Percentiles rank a stretch among this genome's conserved stretches.
Evolutionary conservation across 495 filamentous ascomycete species (phyloP).

Genomic region (Penicillium mononematosum): DNA sequence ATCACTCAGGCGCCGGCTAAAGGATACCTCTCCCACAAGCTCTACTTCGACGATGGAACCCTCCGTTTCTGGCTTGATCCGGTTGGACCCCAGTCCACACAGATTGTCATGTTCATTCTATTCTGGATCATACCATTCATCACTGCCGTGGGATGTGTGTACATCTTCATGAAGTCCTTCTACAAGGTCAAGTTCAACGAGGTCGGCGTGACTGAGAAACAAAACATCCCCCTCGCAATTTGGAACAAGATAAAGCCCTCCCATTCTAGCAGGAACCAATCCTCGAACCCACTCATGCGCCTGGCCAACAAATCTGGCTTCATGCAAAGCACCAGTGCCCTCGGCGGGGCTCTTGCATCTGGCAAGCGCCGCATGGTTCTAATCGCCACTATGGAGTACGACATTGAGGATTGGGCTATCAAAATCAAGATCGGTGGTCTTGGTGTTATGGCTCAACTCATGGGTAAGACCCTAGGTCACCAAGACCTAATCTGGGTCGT

Average conservation of each 20-base stretch:
- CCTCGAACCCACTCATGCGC: conserved; percentile 32
- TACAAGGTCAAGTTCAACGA: conserved; percentile 74
- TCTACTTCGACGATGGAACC: conserved; percentile 55
- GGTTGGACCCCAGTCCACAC: conserved; percentile 48
- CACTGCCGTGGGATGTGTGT: conserved; percentile 51
- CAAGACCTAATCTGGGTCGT: conserved; percentile 73
- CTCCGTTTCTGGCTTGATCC: conserved; percentile 51
- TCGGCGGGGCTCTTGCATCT: conserved; percentile 36
- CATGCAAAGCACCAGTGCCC: conserved; percentile 43
- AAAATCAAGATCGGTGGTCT: conserved; percentile 75
- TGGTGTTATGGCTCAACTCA: conserved; percentile 68
- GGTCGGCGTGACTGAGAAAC: conserved; percentile 56
- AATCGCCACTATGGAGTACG: conserved; percentile 72
- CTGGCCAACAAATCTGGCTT: conserved; percentile 44
- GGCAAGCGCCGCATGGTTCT: conserved; percentile 54
- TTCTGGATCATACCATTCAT: conserved; percentile 55
- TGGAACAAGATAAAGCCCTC: conserved; percentile 32
- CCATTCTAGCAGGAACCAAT: conserved; percentile 16
- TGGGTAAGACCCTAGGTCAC: conserved; percentile 66
- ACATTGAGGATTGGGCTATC: conserved; percentile 70
- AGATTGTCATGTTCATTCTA: conserved; percentile 57
- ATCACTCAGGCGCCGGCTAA: conserved; percentile 55
- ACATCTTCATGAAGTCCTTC: conserved; percentile 64
- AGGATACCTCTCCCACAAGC: conserved; percentile 55
- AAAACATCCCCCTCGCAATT: conserved; percentile 37